Percentiles rank a stretch among this genome's conserved stretches.
Evolutionary conservation across 1,284 basidiomycete species (phyloP).

Genomic region (Megacollybia platyphylla): DNA sequence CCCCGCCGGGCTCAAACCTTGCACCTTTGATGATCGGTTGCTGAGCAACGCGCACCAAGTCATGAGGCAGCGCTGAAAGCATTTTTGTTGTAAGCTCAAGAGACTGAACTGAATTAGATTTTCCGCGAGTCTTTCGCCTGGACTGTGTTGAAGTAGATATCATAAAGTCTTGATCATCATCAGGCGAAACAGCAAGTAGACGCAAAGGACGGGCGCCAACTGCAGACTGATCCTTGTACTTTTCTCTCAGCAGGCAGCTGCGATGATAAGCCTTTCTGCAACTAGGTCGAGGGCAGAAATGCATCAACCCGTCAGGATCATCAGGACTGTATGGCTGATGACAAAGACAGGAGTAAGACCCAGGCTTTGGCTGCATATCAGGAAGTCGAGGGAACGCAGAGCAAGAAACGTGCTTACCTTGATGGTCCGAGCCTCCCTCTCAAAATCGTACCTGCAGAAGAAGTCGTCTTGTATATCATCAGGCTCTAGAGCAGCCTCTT

Average conservation of each 20-base stretch:
- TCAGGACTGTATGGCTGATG: slow-evolving; percentile 25
- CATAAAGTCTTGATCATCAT: slow-evolving; percentile 13
- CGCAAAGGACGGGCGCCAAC: slow-evolving; percentile 10
- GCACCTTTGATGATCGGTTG: slow-evolving; percentile 37
- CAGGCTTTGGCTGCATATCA: slow-evolving; percentile 19
- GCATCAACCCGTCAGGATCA: slow-evolving; percentile 20
- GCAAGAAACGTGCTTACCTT: slow-evolving; percentile 13
- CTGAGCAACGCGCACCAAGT: slow-evolving; percentile 22
- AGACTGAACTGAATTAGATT: no score
- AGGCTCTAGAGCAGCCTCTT: slow-evolving; percentile 21
- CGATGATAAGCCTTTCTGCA: slow-evolving; percentile 32
- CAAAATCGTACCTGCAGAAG: slow-evolving; percentile 26
- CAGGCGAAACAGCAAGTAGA: slow-evolving; percentile 18
- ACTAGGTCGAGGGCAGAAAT: slow-evolving; percentile 35
- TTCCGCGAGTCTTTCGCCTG: no score
- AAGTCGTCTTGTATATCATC: slow-evolving; percentile 22
- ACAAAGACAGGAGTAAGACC: slow-evolving; percentile 23
- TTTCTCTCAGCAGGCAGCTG: slow-evolving; percentile 20
- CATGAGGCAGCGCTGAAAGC: slow-evolving; percentile 16
- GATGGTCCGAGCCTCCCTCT: slow-evolving; percentile 17
- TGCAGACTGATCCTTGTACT: slow-evolving; percentile 14
- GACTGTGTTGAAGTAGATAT: slow-evolving; percentile 4
- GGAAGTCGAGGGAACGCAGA: neutral
- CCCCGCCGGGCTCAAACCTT: slow-evolving; percentile 17
- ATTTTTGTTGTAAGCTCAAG: slow-evolving; percentile 1